Base-by-base conservation (phyloP, 768 basidiomycete genomes). In the Trametes elegans region DNA sequence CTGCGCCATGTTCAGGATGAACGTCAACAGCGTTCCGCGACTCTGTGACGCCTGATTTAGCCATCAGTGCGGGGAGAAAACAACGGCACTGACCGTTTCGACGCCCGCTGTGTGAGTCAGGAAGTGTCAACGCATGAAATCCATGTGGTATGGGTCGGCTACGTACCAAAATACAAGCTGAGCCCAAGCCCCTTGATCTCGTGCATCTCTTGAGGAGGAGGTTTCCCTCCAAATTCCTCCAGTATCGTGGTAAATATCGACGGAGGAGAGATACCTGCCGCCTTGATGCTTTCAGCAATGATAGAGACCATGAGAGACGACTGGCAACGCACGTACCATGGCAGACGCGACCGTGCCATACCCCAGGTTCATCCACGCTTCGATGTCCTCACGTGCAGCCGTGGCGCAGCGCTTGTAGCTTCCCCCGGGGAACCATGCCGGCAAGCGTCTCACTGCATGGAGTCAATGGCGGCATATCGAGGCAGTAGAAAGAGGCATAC, bases 1-100 rank as follows among this genome's bases (percentile, higher is more conserved):
- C 10, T 72, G 62, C 0, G 64, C 51, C 59, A 73, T 71, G 11
- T 70, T 71, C 18, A 75, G 64, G 59, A 76, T 72, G 45, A 76
- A 71, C 0, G 70, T 66, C 40, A 67, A 65, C 16, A 73, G 65
- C 13, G 71, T 64, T 7, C 73, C 70, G n/a, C 72, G 72, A 5
- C 71, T 75, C 76, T 77, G 29, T 13, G 8, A 18, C n/a, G 18
- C 23, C 4, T 10, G 26, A 7, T 2, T 18, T 6, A 10, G 8
- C 38, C 10, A n/a, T 3, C 6, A 27, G 19, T n/a, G 11, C 10
- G 21, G 2, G 18, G 7, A 16, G 4, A 42, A n/a, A 6, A 29
- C 13, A 26, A 8, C 4, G 18, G 6, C 24, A 35, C 48, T 18
- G 14, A 51, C 49, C n/a, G 56, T 52, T 18, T 51, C 56, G 14